A percentile compares a stretch with the other conserved stretches of the same genome.
Evolutionary conservation across 192 early-diverging fungal genomes (phyloP).

Genomic region (Oehlia diaphana): DNA sequence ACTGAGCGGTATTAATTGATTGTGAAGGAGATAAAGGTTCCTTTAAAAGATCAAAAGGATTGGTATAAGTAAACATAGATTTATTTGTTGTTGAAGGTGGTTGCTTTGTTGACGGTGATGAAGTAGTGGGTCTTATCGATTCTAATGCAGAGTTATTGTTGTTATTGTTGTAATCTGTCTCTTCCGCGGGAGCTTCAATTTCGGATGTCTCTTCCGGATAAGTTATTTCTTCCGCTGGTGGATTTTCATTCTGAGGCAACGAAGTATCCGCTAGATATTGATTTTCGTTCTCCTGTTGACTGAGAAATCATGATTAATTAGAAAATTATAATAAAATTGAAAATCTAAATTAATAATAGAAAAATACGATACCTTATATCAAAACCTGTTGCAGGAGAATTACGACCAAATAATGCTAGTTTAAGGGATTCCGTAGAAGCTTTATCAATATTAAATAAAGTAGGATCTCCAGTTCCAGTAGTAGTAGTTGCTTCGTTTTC

Average conservation of each 20-base stretch:
- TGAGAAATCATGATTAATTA: neutral
- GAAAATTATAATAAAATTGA: neutral
- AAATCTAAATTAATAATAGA: neutral
- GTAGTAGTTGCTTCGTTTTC: neutral
- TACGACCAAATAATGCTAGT: slow-evolving; percentile 42
- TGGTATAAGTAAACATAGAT: slow-evolving; percentile 45
- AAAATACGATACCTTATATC: slow-evolving; percentile 14
- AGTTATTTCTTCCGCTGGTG: neutral
- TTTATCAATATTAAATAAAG: slow-evolving; percentile 23
- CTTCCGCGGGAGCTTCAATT: neutral
- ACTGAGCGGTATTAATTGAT: neutral
- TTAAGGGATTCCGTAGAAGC: slow-evolving; percentile 41
- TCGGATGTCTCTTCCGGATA: slow-evolving; percentile 4
- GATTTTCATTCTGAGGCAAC: neutral
- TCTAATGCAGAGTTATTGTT: slow-evolving; percentile 9
- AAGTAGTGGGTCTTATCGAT: slow-evolving; percentile 17
- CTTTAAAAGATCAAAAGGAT: slow-evolving; percentile 47
- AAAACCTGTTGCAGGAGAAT: neutral
- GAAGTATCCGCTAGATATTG: neutral
- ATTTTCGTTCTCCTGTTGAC: slow-evolving; percentile 20
- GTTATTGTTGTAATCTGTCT: slow-evolving; percentile 24
- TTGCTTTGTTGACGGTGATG: slow-evolving; percentile 33
- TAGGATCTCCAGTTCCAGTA: neutral
- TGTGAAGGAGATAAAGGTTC: slow-evolving; percentile 18
- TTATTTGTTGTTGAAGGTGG: slow-evolving; percentile 34